phyloP scores from a whole-genome alignment of 345 rosid genomes.

The Pistacia integerrima region DNA sequence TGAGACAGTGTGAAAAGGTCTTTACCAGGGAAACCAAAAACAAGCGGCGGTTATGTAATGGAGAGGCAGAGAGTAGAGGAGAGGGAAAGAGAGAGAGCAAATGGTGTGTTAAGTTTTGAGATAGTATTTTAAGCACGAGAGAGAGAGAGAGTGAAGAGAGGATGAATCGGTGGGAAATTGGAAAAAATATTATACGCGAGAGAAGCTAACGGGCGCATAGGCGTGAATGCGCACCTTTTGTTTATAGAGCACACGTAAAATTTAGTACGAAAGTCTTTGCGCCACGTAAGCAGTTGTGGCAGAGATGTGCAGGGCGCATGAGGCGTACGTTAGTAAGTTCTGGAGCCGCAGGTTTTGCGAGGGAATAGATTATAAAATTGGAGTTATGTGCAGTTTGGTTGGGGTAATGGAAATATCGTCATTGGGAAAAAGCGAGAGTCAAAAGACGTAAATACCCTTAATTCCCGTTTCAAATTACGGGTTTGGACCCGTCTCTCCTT shows the following conservation, averaged over 20 bases:
- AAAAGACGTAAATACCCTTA: background rate
- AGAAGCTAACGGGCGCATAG: conserved; percentile 9
- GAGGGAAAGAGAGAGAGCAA: background rate
- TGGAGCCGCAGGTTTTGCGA: conserved; percentile 6
- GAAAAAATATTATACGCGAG: background rate
- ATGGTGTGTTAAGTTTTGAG: background rate
- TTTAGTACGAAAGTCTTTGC: conserved; percentile 2
- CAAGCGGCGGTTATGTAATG: background rate
- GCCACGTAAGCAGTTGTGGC: conserved; percentile 23
- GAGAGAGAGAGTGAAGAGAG: background rate
- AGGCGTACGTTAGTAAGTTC: background rate
- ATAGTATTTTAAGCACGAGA: conserved; percentile 9
- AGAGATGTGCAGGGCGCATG: background rate
- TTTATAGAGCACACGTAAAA: conserved; percentile 21
- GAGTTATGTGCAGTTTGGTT: background rate
- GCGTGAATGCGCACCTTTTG: conserved; percentile 26
- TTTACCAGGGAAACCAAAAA: background rate
- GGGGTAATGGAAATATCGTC: too few relatives aligned
- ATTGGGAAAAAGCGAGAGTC: background rate
- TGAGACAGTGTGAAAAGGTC: background rate
- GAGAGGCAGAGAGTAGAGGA: background rate
- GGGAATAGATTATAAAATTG: conserved; percentile 3
- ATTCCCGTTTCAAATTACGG: background rate
- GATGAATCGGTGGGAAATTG: conserved; percentile 22
- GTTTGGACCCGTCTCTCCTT: background rate